Evolutionary conservation across 371 early-diverging fungal genomes (phyloP), one percentile per base, ranked within the genome.

Genomic region (Mucor mucedo): DNA sequence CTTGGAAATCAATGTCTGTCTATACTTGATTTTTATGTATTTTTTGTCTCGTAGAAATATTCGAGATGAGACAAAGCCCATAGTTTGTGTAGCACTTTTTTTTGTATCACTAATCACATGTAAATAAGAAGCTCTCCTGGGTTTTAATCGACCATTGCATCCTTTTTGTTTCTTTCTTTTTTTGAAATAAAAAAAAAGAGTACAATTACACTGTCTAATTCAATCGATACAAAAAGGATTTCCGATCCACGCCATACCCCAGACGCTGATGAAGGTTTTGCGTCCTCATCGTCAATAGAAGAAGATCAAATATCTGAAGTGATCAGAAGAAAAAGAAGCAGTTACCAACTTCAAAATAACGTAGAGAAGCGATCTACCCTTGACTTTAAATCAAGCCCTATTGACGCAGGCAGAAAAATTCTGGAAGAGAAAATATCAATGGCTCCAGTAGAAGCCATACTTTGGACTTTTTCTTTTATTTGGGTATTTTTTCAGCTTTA

Each of bases 251-350:
- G 11, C n/a, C 38, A 38, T 29, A 30, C 30, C 14, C 50, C 30
- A 5, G 60, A 68, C n/a, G 63, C 63, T 2, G 76, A 72, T 59
- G 72, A 75, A 62, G 70, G 76, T 0, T 75, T 79, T 56, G 75
- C 80, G 9, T 79, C 80, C 13, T 72, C 80, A 33, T 75, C 77
- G 28, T 79, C 79, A 0, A 45, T 68, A 4, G 80, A 76, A 52
- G 70, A 77, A 65, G 75, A 77, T 45, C 70, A 68, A 52, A 72
- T 71, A n/a, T 59, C 52, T 4, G 70, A 77, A 56, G 71, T 79
- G 9, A 64, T 79, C 40, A 57, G 70, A 59, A 59, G 80, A 7
- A 74, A 76, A 58, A 38, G 63, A 48, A 52, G 40, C 8, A 52
- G 33, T 27, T 39, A 60, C 9, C 44, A 66, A 35, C 21, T 4